Percentiles rank a stretch among this genome's conserved stretches.
phyloP scores from a whole-genome alignment of 768 basidiomycete genomes.

The Dentipellis fragilis region DNA sequence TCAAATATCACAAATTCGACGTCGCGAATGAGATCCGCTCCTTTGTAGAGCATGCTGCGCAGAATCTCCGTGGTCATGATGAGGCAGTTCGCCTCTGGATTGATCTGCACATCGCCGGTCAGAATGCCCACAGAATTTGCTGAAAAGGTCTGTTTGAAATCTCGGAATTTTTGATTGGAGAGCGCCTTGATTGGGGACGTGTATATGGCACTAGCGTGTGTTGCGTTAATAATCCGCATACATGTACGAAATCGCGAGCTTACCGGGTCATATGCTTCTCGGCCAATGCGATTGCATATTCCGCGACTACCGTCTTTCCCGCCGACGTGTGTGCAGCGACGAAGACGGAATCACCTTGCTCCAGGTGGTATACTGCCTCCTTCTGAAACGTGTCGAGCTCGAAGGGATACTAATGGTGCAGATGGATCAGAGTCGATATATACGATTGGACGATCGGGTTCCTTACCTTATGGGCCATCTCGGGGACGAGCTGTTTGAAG shows the following conservation, averaged over 20 bases:
- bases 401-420: constrained; percentile 76
- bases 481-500: constrained; percentile 87
- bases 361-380: constrained; percentile 95
- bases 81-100: constrained; percentile 92
- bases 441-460: neutral
- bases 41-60: constrained; percentile 97
- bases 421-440: neutral
- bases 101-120: constrained; percentile 98
- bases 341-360: constrained; percentile 95
- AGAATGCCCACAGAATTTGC: constrained; percentile 88
- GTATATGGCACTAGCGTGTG: constrained; percentile 73
- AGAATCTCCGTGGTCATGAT: constrained; percentile 99
- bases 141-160: constrained; percentile 95
- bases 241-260: constrained; percentile 6
- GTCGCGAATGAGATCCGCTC: constrained; percentile 95
- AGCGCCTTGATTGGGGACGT: constrained; percentile 98
- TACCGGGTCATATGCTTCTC: constrained; percentile 99
- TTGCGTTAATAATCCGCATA: neutral
- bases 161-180: constrained; percentile 97
- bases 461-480: constrained; percentile 85
- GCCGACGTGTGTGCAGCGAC: constrained; percentile 99
- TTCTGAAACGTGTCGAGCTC: constrained; percentile 98
- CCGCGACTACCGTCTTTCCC: constrained; percentile 97
- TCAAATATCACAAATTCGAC: constrained; percentile 99
- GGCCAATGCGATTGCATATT: constrained; percentile 95